Conservation (phyloP, 345 rosid species). For the Combretum micranthum region DNA sequence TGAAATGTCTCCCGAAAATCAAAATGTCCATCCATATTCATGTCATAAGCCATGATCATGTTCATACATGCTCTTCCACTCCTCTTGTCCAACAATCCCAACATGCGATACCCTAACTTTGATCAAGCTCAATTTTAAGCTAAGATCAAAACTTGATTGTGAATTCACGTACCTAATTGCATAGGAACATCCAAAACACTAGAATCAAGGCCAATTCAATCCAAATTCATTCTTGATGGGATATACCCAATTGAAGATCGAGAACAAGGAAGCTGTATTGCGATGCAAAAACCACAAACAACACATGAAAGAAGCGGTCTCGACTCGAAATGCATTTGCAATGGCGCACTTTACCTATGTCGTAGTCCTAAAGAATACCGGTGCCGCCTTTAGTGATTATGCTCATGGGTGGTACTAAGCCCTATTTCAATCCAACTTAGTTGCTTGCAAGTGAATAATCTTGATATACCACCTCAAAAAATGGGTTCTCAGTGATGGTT, state of each 20-base stretch:
- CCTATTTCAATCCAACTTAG: constrained; percentile 12
- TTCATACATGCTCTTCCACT: no score
- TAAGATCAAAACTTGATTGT: no score
- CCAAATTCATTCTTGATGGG: constrained; percentile 38
- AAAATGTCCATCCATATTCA: no score
- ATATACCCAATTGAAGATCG: constrained; percentile 86
- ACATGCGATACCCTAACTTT: no score
- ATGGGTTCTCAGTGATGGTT: no score
- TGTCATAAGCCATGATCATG: no score
- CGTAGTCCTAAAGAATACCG: constrained; percentile 74
- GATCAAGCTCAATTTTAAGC: no score
- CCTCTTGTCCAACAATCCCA: no score
- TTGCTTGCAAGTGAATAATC: background rate
- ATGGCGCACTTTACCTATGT: constrained; percentile 87
- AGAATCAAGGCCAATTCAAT: no score
- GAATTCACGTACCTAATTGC: no score
- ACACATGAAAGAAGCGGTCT: constrained; percentile 66
- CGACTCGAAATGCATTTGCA: constrained; percentile 82
- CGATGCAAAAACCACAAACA: constrained; percentile 79
- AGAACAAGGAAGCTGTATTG: constrained; percentile 79
- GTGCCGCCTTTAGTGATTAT: constrained; percentile 86
- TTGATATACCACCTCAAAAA: background rate
- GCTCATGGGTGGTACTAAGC: constrained; percentile 56
- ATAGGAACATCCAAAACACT: no score
- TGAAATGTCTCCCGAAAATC: no score